A percentile compares a stretch with the other conserved stretches of the same genome.
Conservation (phyloP, 2,329 filamentous ascomycete genomes). For the Anthostomella pinea region DNA sequence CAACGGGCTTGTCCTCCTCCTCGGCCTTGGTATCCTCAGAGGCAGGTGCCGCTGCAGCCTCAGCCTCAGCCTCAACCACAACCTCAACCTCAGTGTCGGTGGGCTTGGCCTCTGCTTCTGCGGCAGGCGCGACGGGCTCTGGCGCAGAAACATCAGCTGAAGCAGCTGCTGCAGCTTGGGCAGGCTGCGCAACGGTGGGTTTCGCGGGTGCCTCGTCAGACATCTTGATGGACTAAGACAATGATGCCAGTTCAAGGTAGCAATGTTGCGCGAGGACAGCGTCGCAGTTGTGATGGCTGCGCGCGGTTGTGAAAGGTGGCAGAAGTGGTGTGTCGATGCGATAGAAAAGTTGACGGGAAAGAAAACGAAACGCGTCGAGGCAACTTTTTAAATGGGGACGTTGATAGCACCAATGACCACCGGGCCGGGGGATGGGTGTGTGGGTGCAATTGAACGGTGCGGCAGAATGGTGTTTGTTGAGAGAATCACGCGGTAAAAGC, state of each 20-base stretch:
- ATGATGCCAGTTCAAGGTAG: too few species aligned
- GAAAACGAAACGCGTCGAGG: constrained; percentile 30
- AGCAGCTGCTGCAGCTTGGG: constrained; percentile 17
- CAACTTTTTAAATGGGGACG: constrained; percentile 25
- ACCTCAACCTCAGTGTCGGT: constrained; percentile 16
- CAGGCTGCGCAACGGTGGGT: constrained; percentile 26
- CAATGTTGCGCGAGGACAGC: too few species aligned
- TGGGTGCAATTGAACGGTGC: constrained; percentile 19
- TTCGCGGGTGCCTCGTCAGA: constrained; percentile 30
- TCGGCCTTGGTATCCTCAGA: constrained; percentile 10
- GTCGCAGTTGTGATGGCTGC: too few species aligned
- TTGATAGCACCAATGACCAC: constrained; percentile 23
- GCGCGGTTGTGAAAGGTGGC: constrained; percentile 3
- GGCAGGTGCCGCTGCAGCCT: constrained; percentile 14
- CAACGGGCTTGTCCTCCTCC: constrained; percentile 13
- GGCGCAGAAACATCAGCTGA: constrained; percentile 13
- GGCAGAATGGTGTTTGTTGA: constrained; percentile 11
- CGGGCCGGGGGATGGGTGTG: constrained; percentile 16
- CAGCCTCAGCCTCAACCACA: too few species aligned
- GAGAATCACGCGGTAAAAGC: constrained; percentile 3
- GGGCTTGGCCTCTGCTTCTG: constrained; percentile 21
- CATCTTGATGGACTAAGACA: constrained; percentile 19
- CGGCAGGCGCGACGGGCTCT: constrained; percentile 21
- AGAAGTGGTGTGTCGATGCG: neutral
- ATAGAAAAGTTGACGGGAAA: constrained; percentile 8